Conservation (phyloP, 1,284 basidiomycete species). For the Lentinula novae-zelandiae region DNA sequence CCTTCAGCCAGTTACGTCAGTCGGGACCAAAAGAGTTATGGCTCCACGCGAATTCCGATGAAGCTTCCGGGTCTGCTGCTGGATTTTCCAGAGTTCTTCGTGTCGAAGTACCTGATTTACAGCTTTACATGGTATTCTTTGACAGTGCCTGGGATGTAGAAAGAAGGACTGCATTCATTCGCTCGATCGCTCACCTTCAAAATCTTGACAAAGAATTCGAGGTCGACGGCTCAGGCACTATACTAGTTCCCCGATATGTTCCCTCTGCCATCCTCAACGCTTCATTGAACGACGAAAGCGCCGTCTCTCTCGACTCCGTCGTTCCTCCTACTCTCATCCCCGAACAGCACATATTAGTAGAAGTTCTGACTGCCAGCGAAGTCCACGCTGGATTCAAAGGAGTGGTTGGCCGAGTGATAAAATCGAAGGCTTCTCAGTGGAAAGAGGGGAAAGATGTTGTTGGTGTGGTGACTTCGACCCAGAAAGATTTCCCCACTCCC, state of each 20-base stretch:
- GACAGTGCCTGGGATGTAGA: neutral
- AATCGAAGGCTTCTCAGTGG: neutral
- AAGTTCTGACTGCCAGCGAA: neutral
- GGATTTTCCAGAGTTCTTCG: constrained; percentile 1
- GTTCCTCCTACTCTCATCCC: neutral
- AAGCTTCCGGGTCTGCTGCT: neutral
- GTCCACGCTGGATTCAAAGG: neutral
- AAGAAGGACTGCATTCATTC: neutral
- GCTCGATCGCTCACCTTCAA: neutral
- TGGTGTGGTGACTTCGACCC: neutral
- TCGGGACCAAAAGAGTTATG: neutral
- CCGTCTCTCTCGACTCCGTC: neutral
- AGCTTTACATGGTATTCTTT: neutral
- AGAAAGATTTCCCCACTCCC: neutral
- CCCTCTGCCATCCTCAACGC: neutral
- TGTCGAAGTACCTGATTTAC: neutral
- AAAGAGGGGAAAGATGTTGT: neutral
- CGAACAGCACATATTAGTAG: neutral
- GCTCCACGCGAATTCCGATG: neutral
- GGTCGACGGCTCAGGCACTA: neutral
- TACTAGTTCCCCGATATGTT: neutral
- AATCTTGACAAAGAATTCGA: constrained; percentile 1
- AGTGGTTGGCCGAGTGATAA: neutral
- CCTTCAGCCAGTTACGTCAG: neutral
- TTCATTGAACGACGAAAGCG: neutral